These are phyloP conservation scores for Plasmodium vinckei DNA, from an alignment of 169 alveolate species.

Conservation along the genomic window DNA sequence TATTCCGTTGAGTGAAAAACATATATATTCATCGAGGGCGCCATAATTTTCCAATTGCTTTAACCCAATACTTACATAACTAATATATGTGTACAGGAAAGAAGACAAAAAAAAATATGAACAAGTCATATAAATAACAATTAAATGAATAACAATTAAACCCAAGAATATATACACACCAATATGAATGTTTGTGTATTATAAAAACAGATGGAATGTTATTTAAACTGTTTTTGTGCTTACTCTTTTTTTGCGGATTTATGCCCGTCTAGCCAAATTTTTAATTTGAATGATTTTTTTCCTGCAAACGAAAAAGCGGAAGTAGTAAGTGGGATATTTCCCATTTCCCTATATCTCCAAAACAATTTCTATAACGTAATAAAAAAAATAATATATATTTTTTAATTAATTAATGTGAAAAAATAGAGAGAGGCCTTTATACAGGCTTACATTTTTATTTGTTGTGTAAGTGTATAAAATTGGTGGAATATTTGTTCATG, in stretches of 20 bases:
- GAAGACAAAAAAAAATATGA: background rate
- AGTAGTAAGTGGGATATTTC: slow-evolving; percentile 71
- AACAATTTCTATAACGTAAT: slow-evolving; percentile 36
- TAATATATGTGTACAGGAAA: slow-evolving; percentile 5
- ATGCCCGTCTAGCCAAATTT: slow-evolving; percentile 78
- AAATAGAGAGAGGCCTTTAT: no score
- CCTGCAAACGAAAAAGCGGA: slow-evolving; percentile 76
- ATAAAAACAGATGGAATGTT: background rate
- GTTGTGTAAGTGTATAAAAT: no score
- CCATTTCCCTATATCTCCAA: slow-evolving; percentile 78
- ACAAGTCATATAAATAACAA: background rate
- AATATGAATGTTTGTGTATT: background rate
- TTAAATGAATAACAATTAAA: background rate
- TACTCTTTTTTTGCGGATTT: slow-evolving; percentile 75
- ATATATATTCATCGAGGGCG: slow-evolving; percentile 65
- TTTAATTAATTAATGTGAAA: no score
- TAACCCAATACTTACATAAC: slow-evolving; percentile 70
- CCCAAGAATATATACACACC: background rate
- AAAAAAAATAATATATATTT: slow-evolving; percentile 20
- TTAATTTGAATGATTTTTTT: slow-evolving; percentile 71
- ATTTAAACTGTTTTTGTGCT: background rate
- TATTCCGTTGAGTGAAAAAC: slow-evolving; percentile 63
- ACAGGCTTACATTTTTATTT: no score
- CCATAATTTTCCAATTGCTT: slow-evolving; percentile 62
- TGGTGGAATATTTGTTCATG: no score